Percentiles rank a stretch among this genome's conserved stretches.
Evolutionary conservation across 352 stramenopile genomes (phyloP).

Genomic region (Phytophthora macrochlamydospora): DNA sequence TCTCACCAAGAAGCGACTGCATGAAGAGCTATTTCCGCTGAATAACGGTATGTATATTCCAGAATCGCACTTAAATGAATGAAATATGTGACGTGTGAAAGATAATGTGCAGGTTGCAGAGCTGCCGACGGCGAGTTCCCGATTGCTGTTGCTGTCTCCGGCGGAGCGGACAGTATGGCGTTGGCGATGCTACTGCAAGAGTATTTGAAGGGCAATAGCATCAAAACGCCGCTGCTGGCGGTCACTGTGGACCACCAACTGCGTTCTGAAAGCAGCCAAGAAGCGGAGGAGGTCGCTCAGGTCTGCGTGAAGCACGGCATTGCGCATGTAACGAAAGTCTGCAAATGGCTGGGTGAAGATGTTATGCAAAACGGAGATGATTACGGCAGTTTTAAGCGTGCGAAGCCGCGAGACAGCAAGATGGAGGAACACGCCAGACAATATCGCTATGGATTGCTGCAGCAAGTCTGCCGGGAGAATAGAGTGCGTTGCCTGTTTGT

Average conservation of each 20-base stretch:
- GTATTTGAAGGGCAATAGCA: conserved; percentile 48
- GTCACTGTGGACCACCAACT: conserved; percentile 84
- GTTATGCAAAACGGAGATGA: conserved; percentile 10
- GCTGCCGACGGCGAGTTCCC: conserved; percentile 44
- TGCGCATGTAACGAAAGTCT: conserved; percentile 56
- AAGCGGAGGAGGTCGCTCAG: conserved; percentile 57
- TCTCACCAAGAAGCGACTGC: conserved; percentile 46
- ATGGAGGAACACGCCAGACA: conserved; percentile 73
- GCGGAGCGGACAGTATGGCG: conserved; percentile 83
- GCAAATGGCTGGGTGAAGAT: conserved; percentile 46
- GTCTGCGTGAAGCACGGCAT: conserved; percentile 52
- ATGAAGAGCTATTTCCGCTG: conserved; percentile 40
- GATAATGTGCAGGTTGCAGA: conserved; percentile 14
- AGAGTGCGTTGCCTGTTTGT: conserved; percentile 76
- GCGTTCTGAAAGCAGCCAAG: conserved; percentile 61
- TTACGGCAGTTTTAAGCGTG: not conserved
- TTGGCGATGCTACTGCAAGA: conserved; percentile 77
- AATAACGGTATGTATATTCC: conserved; percentile 17
- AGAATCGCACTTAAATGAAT: conserved; percentile 2
- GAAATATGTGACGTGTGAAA: conserved; percentile 16
- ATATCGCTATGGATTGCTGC: conserved; percentile 73
- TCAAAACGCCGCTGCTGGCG: conserved; percentile 70
- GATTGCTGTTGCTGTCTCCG: conserved; percentile 75
- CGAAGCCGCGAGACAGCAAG: conserved; percentile 67
- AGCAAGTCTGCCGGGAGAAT: conserved; percentile 52